These are phyloP conservation scores for Ogataea ganodermae DNA, from an alignment of 805 yeast species.

Conservation along the genomic window DNA sequence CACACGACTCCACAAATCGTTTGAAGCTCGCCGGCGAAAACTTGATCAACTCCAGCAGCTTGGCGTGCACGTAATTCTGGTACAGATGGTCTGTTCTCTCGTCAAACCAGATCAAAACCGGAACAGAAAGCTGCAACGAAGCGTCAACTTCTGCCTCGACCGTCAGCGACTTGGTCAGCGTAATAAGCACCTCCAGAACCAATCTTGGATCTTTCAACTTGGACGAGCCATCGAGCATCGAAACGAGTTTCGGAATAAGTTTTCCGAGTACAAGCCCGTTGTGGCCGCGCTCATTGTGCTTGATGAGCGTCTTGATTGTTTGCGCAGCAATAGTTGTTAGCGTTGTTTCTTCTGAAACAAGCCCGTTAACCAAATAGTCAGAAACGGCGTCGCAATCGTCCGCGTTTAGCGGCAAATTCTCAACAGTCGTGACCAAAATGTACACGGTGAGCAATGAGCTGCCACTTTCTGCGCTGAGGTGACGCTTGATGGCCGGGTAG, in stretches of 20 bases:
- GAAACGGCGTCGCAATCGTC: constrained; percentile 41
- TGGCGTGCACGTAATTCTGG: constrained; percentile 45
- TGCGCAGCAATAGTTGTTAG: constrained; percentile 50
- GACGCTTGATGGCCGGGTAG: constrained; percentile 38
- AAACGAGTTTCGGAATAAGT: constrained; percentile 48
- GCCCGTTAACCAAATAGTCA: constrained; percentile 36
- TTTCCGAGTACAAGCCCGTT: constrained; percentile 43
- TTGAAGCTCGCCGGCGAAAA: constrained; percentile 52
- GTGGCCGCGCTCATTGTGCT: constrained; percentile 29
- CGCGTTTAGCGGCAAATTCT: constrained; percentile 34
- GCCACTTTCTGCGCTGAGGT: constrained; percentile 30
- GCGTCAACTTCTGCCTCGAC: constrained; percentile 35
- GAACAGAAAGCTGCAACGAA: constrained; percentile 35
- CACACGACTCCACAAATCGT: constrained; percentile 41
- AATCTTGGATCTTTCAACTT: constrained; percentile 38
- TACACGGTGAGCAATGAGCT: constrained; percentile 46
- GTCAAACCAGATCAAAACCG: constrained; percentile 36
- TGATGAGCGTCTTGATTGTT: constrained; percentile 60
- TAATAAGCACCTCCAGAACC: constrained; percentile 50
- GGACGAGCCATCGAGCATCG: constrained; percentile 20
- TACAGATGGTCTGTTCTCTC: constrained; percentile 24
- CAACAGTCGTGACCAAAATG: constrained; percentile 45
- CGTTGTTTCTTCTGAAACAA: constrained; percentile 37
- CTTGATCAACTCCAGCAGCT: constrained; percentile 48
- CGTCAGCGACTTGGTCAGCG: constrained; percentile 42